Conservation (phyloP, 2,329 filamentous ascomycete genomes). For the Diaporthe longicolla region DNA sequence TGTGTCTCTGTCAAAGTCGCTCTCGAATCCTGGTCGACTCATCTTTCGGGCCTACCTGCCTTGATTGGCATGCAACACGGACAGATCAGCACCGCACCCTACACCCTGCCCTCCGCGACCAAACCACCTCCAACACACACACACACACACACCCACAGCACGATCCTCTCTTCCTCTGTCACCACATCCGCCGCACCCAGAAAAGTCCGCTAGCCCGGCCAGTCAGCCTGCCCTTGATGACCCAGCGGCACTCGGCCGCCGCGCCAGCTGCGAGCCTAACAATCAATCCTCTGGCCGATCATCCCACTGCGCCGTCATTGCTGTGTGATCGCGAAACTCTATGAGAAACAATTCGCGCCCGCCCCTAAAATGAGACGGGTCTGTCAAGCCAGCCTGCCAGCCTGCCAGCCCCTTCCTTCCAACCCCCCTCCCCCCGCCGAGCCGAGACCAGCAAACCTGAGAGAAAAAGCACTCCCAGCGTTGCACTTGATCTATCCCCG, state of each 20-base stretch:
- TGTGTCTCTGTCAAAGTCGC: not conserved
- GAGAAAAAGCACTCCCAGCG: slow-evolving; percentile 19
- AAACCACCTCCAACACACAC: slow-evolving; percentile 1
- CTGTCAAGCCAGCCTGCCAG: slow-evolving; percentile 21
- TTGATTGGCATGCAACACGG: slow-evolving; percentile 36
- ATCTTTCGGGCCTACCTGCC: slow-evolving; percentile 36
- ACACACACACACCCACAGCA: slow-evolving; percentile 30
- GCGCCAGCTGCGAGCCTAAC: not conserved
- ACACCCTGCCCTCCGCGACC: slow-evolving; percentile 21
- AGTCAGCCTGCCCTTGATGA: not conserved
- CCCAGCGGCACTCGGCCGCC: not conserved
- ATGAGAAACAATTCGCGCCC: slow-evolving; percentile 32
- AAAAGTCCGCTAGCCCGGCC: not conserved
- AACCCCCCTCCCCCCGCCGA: slow-evolving; percentile 21
- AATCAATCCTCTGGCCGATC: slow-evolving; percentile 1
- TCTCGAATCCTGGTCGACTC: slow-evolving; percentile 28
- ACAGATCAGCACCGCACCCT: slow-evolving; percentile 21
- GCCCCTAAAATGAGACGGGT: slow-evolving; percentile 37
- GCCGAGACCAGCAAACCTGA: slow-evolving; percentile 25
- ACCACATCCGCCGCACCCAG: not conserved
- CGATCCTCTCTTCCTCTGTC: slow-evolving; percentile 22
- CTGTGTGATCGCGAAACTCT: slow-evolving; percentile 37
- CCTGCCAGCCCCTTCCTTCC: slow-evolving; percentile 3
- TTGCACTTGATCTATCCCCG: slow-evolving; percentile 16
- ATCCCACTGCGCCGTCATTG: slow-evolving; percentile 21